Percentiles rank a stretch among this genome's conserved stretches.
phyloP scores from a whole-genome alignment of 2,329 filamentous ascomycete species.

The Myriosclerotinia curreyana region DNA sequence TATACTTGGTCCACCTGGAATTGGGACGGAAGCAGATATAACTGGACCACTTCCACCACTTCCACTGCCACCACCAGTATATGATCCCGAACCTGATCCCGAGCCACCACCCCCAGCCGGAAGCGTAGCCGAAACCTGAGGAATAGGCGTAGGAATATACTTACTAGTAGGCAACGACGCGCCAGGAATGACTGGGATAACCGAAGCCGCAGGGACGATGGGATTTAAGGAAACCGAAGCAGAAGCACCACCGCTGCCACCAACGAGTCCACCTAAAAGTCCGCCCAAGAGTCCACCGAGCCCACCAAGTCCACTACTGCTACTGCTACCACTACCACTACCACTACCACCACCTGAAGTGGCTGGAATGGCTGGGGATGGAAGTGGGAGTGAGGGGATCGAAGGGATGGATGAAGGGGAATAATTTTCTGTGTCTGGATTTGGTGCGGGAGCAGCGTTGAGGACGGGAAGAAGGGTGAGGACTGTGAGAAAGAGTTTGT shows the following conservation, averaged over 20 bases:
- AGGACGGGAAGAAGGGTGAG: background rate
- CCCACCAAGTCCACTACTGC: background rate
- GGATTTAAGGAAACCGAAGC: background rate
- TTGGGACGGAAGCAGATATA: slow-evolving; percentile 3
- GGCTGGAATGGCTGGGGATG: background rate
- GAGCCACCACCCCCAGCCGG: background rate
- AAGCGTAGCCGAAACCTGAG: slow-evolving; percentile 1
- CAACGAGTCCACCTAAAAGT: background rate
- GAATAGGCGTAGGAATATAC: background rate
- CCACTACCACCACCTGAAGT: background rate
- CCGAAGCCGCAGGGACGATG: background rate
- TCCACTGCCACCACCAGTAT: background rate
- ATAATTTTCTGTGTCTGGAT: background rate
- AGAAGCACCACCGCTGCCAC: background rate
- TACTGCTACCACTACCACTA: no score
- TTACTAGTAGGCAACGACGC: background rate
- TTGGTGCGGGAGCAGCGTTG: slow-evolving; percentile 4
- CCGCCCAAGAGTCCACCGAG: background rate
- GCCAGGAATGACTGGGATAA: background rate
- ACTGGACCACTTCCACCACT: background rate
- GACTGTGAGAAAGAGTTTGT: background rate
- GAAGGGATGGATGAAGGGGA: background rate
- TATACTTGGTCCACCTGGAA: background rate
- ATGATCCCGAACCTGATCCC: background rate
- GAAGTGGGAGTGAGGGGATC: background rate